Conservation (phyloP, 2,329 filamentous ascomycete species). For the Moelleriella libera region DNA sequence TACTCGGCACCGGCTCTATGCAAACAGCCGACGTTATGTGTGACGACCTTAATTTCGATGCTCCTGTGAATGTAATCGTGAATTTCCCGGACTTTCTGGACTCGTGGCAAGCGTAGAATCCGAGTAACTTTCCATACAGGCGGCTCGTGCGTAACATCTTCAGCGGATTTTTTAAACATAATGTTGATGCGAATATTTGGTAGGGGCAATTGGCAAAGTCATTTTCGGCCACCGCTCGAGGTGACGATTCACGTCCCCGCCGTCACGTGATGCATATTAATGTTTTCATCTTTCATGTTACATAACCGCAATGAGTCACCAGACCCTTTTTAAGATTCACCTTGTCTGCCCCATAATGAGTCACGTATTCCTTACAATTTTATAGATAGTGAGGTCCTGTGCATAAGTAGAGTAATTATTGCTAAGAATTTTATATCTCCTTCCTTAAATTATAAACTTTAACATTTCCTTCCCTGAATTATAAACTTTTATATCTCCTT, state of each 20-base stretch:
- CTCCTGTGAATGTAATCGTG: too few relatives aligned
- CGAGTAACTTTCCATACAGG: too few relatives aligned
- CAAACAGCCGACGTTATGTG: too few relatives aligned
- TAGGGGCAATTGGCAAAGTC: too few relatives aligned
- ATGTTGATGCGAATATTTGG: too few relatives aligned
- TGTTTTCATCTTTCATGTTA: not conserved
- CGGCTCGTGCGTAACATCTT: too few relatives aligned
- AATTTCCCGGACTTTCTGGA: too few relatives aligned
- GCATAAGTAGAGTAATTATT: not conserved
- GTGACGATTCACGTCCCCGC: not conserved
- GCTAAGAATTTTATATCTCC: not conserved
- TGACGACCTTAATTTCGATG: too few relatives aligned
- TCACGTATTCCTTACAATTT: not conserved
- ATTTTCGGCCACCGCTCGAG: too few relatives aligned
- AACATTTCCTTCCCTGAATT: not conserved
- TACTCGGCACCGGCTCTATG: too few relatives aligned
- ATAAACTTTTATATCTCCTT: not conserved
- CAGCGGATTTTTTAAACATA: too few relatives aligned
- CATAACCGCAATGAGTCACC: not conserved
- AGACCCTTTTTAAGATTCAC: not conserved
- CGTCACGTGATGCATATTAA: not conserved
- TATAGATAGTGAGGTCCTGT: not conserved
- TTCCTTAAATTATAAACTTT: not conserved
- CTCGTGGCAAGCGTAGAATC: too few relatives aligned
- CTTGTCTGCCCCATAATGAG: not conserved